Evolutionary conservation across 768 basidiomycete genomes (phyloP).

Genomic region (Arthromyces matolae): DNA sequence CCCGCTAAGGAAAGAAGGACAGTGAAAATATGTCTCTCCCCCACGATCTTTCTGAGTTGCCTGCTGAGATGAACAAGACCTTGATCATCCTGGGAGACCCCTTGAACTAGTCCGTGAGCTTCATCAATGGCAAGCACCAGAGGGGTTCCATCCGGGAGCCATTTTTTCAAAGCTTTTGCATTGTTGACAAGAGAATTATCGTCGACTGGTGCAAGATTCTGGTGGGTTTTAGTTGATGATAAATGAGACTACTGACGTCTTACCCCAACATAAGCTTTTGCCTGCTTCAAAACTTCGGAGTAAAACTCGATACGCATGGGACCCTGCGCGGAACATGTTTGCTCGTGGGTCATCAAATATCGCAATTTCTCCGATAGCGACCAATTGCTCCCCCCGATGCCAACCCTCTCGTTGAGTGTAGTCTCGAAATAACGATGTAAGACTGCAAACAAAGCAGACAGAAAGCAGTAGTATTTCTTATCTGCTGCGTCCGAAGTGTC

Average conservation of each 20-base stretch:
- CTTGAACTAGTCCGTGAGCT: not conserved
- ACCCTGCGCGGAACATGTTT: not conserved
- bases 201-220: too few species aligned
- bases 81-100: not conserved
- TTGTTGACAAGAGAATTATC: not conserved
- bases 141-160: too few species aligned
- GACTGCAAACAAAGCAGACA: too few species aligned
- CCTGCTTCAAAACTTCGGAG: not conserved
- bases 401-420: too few species aligned
- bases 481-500: too few species aligned
- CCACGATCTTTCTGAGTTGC: not conserved
- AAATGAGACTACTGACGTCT: too few species aligned
- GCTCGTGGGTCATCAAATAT: not conserved
- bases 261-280: too few species aligned
- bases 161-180: not conserved
- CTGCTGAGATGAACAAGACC: not conserved
- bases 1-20: not conserved
- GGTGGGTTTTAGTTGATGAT: too few species aligned
- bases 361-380: not conserved
- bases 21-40: too few species aligned
- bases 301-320: not conserved
- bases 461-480: too few species aligned
- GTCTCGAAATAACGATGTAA: too few species aligned
- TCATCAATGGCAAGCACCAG: not conserved
- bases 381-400: too few species aligned